Percentiles rank a stretch among this genome's conserved stretches.
These are phyloP conservation scores for Rhododendron mucronatum DNA, from an alignment of 148 eudicot genomes.

Conservation along the genomic window DNA sequence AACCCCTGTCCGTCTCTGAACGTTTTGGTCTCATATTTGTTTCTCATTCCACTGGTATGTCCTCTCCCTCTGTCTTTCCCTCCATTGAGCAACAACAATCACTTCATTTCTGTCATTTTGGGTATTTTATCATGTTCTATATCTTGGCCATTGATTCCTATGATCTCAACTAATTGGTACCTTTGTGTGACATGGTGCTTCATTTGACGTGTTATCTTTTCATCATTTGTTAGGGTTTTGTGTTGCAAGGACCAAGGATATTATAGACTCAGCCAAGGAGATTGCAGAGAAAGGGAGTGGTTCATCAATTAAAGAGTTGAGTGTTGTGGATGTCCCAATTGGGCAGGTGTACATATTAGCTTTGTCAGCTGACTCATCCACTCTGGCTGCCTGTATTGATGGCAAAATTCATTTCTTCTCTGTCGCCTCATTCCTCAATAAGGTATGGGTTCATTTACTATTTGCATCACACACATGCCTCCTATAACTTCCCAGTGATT, in stretches of 20 bases:
- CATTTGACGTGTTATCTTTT: background rate
- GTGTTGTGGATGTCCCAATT: slow-evolving; percentile 57
- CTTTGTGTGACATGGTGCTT: background rate
- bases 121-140: background rate
- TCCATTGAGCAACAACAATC: background rate
- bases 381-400: slow-evolving; percentile 58
- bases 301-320: slow-evolving; percentile 45
- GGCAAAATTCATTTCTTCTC: slow-evolving; percentile 53
- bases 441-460: slow-evolving; percentile 32
- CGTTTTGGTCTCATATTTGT: slow-evolving; percentile 49
- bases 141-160: background rate
- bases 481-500: background rate
- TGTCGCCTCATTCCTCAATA: slow-evolving; percentile 52
- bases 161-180: background rate
- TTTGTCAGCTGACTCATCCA: slow-evolving; percentile 60
- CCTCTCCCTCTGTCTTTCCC: background rate
- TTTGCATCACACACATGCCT: background rate
- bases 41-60: slow-evolving; percentile 52
- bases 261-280: slow-evolving; percentile 52
- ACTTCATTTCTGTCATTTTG: background rate
- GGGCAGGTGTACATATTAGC: slow-evolving; percentile 74
- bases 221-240: slow-evolving; percentile 58
- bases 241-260: slow-evolving; percentile 68
- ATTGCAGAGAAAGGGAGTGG: slow-evolving; percentile 38
- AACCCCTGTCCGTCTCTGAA: slow-evolving; percentile 56